Percentiles rank a stretch among this genome's conserved stretches.
Conservation (phyloP, 202 grass and related monocot species). For the Dendrocalamus latiflorus region DNA sequence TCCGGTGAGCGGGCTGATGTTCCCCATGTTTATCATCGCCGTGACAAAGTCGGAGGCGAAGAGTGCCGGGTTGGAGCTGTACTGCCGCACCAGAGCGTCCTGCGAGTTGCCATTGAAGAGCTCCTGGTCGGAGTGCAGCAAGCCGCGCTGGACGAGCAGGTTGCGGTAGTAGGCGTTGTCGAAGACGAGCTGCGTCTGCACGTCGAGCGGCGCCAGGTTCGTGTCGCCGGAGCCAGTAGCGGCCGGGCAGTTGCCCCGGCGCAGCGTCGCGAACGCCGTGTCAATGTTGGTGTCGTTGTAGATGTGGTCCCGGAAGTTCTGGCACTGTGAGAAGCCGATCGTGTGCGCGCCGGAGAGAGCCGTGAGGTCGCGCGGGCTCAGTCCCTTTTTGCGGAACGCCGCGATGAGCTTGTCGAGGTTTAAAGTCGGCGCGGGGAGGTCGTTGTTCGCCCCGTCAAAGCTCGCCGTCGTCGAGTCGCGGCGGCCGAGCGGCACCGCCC, state of each 20-base stretch:
- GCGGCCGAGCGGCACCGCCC: slow-evolving; percentile 54
- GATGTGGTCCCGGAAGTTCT: slow-evolving; percentile 46
- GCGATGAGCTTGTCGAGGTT: slow-evolving; percentile 31
- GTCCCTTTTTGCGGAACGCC: slow-evolving; percentile 36
- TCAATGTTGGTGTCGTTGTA: slow-evolving; percentile 51
- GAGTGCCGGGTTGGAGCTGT: not conserved
- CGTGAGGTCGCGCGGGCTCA: slow-evolving; percentile 47
- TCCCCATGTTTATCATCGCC: slow-evolving; percentile 65
- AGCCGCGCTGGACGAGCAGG: slow-evolving; percentile 30
- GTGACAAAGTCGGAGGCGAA: slow-evolving; percentile 40
- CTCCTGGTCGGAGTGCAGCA: slow-evolving; percentile 72
- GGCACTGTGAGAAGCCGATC: slow-evolving; percentile 53
- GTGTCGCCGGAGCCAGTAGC: slow-evolving; percentile 12
- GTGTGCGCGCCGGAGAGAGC: slow-evolving; percentile 76
- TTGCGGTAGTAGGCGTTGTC: slow-evolving; percentile 46
- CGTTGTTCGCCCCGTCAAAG: slow-evolving; percentile 28
- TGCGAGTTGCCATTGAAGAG: slow-evolving; percentile 52
- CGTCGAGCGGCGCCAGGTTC: slow-evolving; percentile 39
- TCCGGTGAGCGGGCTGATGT: slow-evolving; percentile 45
- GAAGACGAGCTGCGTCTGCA: slow-evolving; percentile 29
- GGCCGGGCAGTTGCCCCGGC: slow-evolving; percentile 8
- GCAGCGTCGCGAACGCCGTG: slow-evolving; percentile 25
- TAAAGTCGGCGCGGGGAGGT: slow-evolving; percentile 29
- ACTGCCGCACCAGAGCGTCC: slow-evolving; percentile 47
- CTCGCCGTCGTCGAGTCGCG: slow-evolving; percentile 61